Base-by-base conservation (phyloP, 2,329 filamentous ascomycete genomes). In the Colletotrichum euphorbiae region DNA sequence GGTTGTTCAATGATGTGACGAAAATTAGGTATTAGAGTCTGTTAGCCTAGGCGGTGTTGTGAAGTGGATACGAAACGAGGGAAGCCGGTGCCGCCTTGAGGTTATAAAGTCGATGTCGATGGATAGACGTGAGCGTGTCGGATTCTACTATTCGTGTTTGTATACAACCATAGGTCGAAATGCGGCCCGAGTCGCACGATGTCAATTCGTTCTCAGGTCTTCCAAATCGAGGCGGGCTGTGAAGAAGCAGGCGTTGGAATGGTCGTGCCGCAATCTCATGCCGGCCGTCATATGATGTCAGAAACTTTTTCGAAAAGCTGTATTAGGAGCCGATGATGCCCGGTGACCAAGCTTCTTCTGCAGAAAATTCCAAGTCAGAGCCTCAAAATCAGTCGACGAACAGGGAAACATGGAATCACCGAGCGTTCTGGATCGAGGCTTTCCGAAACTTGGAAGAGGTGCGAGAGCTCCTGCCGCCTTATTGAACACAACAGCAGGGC, bases 401-500 rank as follows among this genome's bases (percentile, higher is more conserved):
- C 9, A 64, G 60, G 46, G 28, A 43, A 33, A 50, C 17, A 50
- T 68, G 52, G 65, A 21, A 65, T 58, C 38, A 59, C 54, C 54
- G 40, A 58, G 46, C 50, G 54, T 19, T 19, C 54, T 24, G 46
- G 31, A 31, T 43, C 8, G 12, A 54, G 46, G 46, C 46, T 24
- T 59, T 28, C 46, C 38, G 54, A n/a, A 21, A 31, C 46, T 59
- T 65, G 54, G 46, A 54, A n/a, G 11, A 17, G n/a, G 19, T 12
- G 12, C 45, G 46, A 38, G 40, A 42, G 42, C 19, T 17, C 17
- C 19, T 9, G 24, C 19, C 21, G 31, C 7, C 13, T 31, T 62
- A 19, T 60, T 68, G 52, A 60, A 48, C 54, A 40, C 48, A 9
- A 46, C 46, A 48, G 60, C 61, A 57, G 52, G 60, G 38, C 61